phyloP scores from a whole-genome alignment of 805 yeast genomes.

The Tetrapisispora pingtungensis region DNA sequence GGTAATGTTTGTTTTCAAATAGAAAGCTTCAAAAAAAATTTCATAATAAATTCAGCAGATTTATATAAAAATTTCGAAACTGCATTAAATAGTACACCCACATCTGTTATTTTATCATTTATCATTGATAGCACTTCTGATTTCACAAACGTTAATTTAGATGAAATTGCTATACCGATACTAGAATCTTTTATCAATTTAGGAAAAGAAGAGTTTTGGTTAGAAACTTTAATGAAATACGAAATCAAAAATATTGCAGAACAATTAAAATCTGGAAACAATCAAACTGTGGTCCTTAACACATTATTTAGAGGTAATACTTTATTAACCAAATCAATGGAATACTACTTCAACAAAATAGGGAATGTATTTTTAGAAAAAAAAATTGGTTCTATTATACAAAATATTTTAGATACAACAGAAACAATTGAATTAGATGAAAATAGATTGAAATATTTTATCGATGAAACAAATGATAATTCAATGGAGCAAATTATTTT shows the following conservation, averaged over 20 bases:
- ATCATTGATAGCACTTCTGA: conserved; percentile 7
- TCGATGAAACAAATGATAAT: conserved; percentile 28
- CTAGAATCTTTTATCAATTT: conserved; percentile 68
- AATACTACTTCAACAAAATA: conserved; percentile 59
- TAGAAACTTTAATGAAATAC: conserved; percentile 52
- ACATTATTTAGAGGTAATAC: conserved; percentile 79
- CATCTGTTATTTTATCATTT: neutral
- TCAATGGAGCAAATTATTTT: conserved; percentile 27
- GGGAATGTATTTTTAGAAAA: conserved; percentile 73
- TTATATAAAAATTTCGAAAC: conserved; percentile 55
- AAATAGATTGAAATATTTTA: conserved; percentile 34
- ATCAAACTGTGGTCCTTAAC: conserved; percentile 34
- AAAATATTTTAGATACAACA: conserved; percentile 40
- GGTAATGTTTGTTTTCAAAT: conserved; percentile 1
- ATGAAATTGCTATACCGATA: conserved; percentile 46
- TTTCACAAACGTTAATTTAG: conserved; percentile 28
- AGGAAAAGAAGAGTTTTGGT: conserved; percentile 62
- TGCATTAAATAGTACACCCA: conserved; percentile 33
- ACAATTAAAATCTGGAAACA: conserved; percentile 32
- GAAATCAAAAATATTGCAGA: conserved; percentile 23
- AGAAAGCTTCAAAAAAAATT: neutral
- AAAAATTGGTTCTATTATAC: conserved; percentile 61
- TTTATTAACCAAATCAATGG: conserved; percentile 71
- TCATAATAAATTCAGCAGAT: conserved; percentile 36
- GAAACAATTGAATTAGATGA: conserved; percentile 80